These are phyloP conservation scores for Ophiostoma sp. DNA, from an alignment of 2,329 filamentous ascomycete genomes.

Conservation along the genomic window DNA sequence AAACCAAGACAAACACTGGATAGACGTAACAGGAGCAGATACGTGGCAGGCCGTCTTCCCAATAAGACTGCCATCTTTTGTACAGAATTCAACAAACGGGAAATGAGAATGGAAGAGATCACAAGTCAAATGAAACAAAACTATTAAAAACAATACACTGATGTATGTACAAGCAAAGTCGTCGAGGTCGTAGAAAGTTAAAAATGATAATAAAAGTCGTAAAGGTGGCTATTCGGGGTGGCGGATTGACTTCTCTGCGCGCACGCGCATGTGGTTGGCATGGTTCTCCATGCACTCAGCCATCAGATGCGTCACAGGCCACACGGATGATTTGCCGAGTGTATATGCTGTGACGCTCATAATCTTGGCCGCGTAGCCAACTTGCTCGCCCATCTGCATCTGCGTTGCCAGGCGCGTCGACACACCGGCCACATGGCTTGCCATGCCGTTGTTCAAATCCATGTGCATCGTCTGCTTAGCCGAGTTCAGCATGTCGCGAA, in stretches of 20 bases:
- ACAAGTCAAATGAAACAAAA: neutral
- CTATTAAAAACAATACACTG: neutral
- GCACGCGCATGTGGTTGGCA: conserved; percentile 45
- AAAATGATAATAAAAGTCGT: neutral
- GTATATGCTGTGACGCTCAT: conserved; percentile 78
- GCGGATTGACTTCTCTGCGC: conserved; percentile 48
- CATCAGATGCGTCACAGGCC: conserved; percentile 64
- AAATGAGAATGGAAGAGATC: neutral
- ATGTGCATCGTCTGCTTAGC: conserved; percentile 74
- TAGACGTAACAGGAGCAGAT: neutral
- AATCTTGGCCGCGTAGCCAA: conserved; percentile 79
- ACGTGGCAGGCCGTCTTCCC: neutral
- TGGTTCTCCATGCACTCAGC: conserved; percentile 52
- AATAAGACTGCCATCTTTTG: neutral
- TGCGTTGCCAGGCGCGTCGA: conserved; percentile 45
- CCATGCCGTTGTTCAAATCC: conserved; percentile 44
- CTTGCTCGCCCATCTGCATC: conserved; percentile 51
- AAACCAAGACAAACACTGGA: too few relatives aligned
- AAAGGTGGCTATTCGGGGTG: neutral
- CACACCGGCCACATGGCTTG: conserved; percentile 36
- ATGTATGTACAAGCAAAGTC: neutral
- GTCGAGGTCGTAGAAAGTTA: neutral
- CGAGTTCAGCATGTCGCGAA: conserved; percentile 69
- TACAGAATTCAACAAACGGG: neutral
- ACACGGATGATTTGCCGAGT: conserved; percentile 82